phyloP scores from a whole-genome alignment of 2,329 filamentous ascomycete species.

The Ophiocordyceps sinensis region DNA sequence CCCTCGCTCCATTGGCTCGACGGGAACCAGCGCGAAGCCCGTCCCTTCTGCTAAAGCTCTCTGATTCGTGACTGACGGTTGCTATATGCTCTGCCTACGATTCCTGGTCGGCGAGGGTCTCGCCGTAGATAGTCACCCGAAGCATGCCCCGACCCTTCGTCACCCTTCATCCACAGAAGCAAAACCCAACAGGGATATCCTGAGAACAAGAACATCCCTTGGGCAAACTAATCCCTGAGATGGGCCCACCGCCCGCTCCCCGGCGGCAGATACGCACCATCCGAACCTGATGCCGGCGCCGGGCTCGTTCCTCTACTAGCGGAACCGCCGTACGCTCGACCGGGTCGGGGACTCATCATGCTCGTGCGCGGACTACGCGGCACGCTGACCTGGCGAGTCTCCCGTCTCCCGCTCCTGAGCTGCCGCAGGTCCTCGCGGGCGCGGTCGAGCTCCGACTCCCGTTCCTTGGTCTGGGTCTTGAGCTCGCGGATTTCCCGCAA shows the following conservation, averaged over 20 bases:
- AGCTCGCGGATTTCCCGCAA: constrained; percentile 26
- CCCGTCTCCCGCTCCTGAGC: constrained; percentile 34
- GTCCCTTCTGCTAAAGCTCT: too few relatives aligned
- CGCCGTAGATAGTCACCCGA: too few relatives aligned
- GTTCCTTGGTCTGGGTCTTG: constrained; percentile 28
- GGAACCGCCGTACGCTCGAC: constrained; percentile 19
- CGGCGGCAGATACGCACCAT: constrained; percentile 15
- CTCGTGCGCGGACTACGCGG: constrained; percentile 41
- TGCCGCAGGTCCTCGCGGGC: constrained; percentile 32
- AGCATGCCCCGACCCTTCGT: too few relatives aligned
- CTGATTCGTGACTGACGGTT: too few relatives aligned
- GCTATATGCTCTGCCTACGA: too few relatives aligned
- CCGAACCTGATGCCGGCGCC: constrained; percentile 18
- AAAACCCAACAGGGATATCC: too few relatives aligned
- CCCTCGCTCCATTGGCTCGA: too few relatives aligned
- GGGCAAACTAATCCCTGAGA: constrained; percentile 21
- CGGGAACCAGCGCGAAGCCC: too few relatives aligned
- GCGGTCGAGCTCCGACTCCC: constrained; percentile 34
- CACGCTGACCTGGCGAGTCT: constrained; percentile 41
- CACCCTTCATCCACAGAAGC: too few relatives aligned
- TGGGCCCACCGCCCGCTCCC: constrained; percentile 28
- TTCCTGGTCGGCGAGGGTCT: too few relatives aligned
- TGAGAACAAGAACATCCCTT: too few relatives aligned
- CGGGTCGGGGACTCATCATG: constrained; percentile 34
- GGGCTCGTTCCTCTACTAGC: constrained; percentile 37